phyloP scores from a whole-genome alignment of 306 rosid genomes.

The Trifolium fragiferum region DNA sequence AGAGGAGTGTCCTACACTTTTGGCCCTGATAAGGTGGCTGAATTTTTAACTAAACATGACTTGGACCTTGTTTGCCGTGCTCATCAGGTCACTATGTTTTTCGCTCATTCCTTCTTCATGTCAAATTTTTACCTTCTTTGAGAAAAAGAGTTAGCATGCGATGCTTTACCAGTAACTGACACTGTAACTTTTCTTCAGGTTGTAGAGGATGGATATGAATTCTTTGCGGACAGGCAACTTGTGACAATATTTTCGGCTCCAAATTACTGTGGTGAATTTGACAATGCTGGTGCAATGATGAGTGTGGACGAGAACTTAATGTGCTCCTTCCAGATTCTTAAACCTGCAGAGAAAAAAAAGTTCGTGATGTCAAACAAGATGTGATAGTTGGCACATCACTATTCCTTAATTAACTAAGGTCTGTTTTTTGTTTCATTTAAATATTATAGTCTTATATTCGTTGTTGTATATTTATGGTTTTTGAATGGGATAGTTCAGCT shows the following conservation, averaged over 20 bases:
- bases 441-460: slow-evolving; percentile 13
- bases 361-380: slow-evolving; percentile 61
- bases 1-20: slow-evolving; percentile 94
- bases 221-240: slow-evolving; percentile 88
- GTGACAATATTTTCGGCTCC: slow-evolving; percentile 94
- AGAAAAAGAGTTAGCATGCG: slow-evolving; percentile 13
- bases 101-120: not conserved
- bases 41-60: slow-evolving; percentile 75
- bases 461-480: slow-evolving; percentile 21
- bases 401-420: slow-evolving; percentile 53
- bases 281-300: slow-evolving; percentile 98
- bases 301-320: slow-evolving; percentile 82
- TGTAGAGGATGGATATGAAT: slow-evolving; percentile 94
- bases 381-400: slow-evolving; percentile 49
- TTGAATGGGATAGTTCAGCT: slow-evolving; percentile 4
- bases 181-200: slow-evolving; percentile 55
- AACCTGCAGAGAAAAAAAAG: slow-evolving; percentile 85
- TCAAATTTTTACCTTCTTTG: not conserved
- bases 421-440: slow-evolving; percentile 37
- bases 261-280: slow-evolving; percentile 90
- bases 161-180: slow-evolving; percentile 39
- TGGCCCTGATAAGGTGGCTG: slow-evolving; percentile 89
- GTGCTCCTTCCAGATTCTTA: slow-evolving; percentile 96
- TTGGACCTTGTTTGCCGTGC: slow-evolving; percentile 95
- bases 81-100: slow-evolving; percentile 68